Evolutionary conservation across 768 basidiomycete genomes (phyloP).

Genomic region (Fomitopsis serialis): DNA sequence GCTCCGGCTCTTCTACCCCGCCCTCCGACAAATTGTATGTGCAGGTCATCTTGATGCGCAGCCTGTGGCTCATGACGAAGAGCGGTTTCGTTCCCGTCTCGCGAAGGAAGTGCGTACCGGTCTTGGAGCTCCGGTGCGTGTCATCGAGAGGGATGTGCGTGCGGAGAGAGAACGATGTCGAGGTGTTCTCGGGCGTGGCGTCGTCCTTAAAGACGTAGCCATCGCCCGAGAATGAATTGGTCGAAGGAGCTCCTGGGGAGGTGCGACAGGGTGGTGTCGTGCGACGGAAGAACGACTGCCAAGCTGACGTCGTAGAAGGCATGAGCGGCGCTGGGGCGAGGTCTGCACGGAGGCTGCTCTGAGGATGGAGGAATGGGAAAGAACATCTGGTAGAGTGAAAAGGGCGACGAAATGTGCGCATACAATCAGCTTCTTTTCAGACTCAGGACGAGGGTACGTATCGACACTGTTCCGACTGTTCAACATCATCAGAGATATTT

Average conservation of each 20-base stretch:
- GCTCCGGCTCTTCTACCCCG: slow-evolving; percentile 4
- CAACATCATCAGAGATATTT: slow-evolving; percentile 49
- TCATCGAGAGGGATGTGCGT: slow-evolving; percentile 44
- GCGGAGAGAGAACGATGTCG: slow-evolving; percentile 57
- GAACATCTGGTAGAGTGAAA: slow-evolving; percentile 33
- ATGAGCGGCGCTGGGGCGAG: slow-evolving; percentile 49
- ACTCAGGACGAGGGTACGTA: slow-evolving; percentile 26
- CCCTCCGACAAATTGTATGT: slow-evolving; percentile 45
- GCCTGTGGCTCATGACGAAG: slow-evolving; percentile 48
- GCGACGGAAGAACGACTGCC: slow-evolving; percentile 10
- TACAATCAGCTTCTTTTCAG: background rate
- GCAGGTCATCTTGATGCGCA: slow-evolving; percentile 48
- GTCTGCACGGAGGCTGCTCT: slow-evolving; percentile 61
- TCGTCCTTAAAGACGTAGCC: slow-evolving; percentile 46
- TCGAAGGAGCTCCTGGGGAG: slow-evolving; percentile 40
- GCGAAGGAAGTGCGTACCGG: slow-evolving; percentile 40
- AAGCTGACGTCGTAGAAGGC: slow-evolving; percentile 45
- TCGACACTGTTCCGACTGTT: slow-evolving; percentile 67
- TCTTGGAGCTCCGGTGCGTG: slow-evolving; percentile 16
- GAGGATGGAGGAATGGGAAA: slow-evolving; percentile 52
- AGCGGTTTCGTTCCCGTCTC: slow-evolving; percentile 50
- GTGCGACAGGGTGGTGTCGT: slow-evolving; percentile 40
- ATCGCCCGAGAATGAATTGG: slow-evolving; percentile 42
- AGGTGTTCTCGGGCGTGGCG: slow-evolving; percentile 18
- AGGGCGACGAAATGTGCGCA: slow-evolving; percentile 35